Conservation (phyloP, 306 rosid genomes). For the Dryas octopetala region DNA sequence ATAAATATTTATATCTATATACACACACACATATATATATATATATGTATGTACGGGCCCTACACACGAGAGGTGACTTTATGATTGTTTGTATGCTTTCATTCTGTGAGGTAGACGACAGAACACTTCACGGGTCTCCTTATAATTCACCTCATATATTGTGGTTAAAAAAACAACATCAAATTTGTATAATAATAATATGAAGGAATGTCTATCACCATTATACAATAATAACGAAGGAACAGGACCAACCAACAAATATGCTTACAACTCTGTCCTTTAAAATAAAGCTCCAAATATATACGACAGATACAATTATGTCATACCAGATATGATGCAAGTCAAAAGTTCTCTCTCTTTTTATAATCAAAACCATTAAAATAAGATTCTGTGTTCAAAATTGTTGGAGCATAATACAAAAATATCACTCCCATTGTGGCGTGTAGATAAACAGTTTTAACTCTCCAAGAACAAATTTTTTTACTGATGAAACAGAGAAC, state of each 20-base stretch:
- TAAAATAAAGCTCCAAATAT: not conserved
- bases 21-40: too few species aligned
- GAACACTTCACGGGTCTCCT: constrained; percentile 19
- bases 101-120: constrained; percentile 4
- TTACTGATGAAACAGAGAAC: too few species aligned
- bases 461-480: too few species aligned
- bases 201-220: constrained; percentile 9
- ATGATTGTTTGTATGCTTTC: not conserved
- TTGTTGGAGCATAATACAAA: not conserved
- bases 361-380: not conserved
- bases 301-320: constrained; percentile 5
- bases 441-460: too few species aligned
- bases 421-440: not conserved
- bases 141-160: not conserved
- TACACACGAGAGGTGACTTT: constrained; percentile 6
- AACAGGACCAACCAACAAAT: not conserved
- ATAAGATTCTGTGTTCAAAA: not conserved
- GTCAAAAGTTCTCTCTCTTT: not conserved
- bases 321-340: not conserved
- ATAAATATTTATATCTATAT: not conserved
- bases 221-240: not conserved
- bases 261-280: not conserved
- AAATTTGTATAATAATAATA: not conserved
- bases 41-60: not conserved
- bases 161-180: not conserved